These are phyloP conservation scores for Apiotrichum mycotoxinovorans DNA, from an alignment of 1,284 basidiomycete genomes.

Conservation along the genomic window DNA sequence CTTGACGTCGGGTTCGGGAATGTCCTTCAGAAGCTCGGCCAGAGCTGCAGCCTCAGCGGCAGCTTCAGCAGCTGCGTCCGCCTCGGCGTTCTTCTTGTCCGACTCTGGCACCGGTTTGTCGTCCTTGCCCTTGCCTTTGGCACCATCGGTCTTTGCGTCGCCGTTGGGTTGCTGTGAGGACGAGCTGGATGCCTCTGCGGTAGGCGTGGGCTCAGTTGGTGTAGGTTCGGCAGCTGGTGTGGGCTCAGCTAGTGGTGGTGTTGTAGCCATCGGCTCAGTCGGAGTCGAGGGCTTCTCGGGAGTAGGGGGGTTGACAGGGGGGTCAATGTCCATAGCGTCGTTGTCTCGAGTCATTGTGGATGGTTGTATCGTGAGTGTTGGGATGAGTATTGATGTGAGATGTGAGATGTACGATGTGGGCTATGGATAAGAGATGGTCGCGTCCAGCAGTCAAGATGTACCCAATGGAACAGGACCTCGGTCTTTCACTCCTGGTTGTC, in stretches of 20 bases:
- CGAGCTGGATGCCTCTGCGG: neutral
- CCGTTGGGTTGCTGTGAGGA: no score
- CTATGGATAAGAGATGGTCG: neutral
- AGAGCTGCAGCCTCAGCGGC: neutral
- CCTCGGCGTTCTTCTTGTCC: neutral
- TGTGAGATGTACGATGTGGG: neutral
- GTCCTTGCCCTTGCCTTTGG: neutral
- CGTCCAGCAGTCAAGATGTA: no score
- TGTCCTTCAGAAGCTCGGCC: neutral
- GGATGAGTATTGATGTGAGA: neutral
- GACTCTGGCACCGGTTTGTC: neutral
- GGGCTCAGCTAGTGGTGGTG: neutral
- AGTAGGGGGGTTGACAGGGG: neutral
- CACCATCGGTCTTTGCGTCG: no score
- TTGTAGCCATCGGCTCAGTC: neutral
- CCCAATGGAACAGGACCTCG: no score
- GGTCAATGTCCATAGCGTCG: slow-evolving; percentile 7
- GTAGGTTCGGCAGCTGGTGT: no score
- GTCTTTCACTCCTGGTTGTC: no score
- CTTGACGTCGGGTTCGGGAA: neutral
- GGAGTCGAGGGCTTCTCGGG: neutral
- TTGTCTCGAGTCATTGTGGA: slow-evolving; percentile 1
- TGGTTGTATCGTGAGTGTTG: neutral
- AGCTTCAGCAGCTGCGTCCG: neutral
- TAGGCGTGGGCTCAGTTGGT: neutral